Evolutionary conservation across 371 early-diverging fungal species (phyloP).

Genomic region (Cokeromyces recurvatus): DNA sequence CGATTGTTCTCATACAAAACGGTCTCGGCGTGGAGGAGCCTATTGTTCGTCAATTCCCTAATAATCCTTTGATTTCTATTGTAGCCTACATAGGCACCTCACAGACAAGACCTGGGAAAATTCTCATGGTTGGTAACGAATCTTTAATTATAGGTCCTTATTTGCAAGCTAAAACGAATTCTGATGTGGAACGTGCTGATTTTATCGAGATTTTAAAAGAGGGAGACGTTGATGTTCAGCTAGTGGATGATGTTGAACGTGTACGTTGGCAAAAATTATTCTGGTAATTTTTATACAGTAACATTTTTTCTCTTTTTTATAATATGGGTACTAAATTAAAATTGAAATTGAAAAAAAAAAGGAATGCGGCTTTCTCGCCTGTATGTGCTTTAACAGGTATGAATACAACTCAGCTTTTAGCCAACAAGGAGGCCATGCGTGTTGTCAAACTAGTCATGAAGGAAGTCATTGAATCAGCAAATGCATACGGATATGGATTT

Average conservation of each 20-base stretch:
- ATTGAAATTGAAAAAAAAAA: no score
- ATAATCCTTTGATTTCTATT: constrained; percentile 64
- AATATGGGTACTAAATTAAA: no score
- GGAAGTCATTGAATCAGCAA: constrained; percentile 61
- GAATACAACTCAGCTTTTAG: constrained; percentile 59
- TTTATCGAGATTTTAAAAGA: constrained; percentile 39
- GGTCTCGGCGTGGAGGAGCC: constrained; percentile 79
- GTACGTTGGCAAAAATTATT: constrained; percentile 81
- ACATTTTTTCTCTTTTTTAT: no score
- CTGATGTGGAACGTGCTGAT: constrained; percentile 15
- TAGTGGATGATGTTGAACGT: constrained; percentile 59
- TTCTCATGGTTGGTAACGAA: constrained; percentile 43
- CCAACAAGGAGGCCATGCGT: constrained; percentile 41
- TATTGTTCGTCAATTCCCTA: constrained; percentile 55
- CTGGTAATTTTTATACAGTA: constrained; percentile 58
- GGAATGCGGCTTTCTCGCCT: constrained; percentile 78
- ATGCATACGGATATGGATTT: constrained; percentile 43
- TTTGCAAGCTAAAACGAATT: constrained; percentile 19
- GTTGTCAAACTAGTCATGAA: constrained; percentile 52
- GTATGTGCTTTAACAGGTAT: constrained; percentile 66
- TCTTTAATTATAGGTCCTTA: constrained; percentile 31
- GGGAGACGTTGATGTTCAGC: constrained; percentile 49
- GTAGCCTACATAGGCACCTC: constrained; percentile 74
- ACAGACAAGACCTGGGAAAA: constrained; percentile 57
- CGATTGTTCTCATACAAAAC: constrained; percentile 82